phyloP scores from a whole-genome alignment of 2,329 filamentous ascomycete genomes.

The Coniochaeta hoffmannii region DNA sequence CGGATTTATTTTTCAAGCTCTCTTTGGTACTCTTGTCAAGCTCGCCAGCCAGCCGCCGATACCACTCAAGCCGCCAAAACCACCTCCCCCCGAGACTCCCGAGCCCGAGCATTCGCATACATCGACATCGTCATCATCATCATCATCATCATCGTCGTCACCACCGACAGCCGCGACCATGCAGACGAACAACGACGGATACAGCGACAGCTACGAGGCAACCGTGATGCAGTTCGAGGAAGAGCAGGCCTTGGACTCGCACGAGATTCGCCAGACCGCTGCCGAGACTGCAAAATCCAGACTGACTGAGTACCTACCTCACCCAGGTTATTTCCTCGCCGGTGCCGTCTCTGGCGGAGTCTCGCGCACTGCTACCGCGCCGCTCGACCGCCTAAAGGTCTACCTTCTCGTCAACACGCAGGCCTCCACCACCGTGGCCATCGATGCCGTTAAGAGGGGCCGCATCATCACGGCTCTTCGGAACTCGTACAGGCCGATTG shows the following conservation, averaged over 20 bases:
- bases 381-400: slow-evolving; percentile 93
- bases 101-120: slow-evolving; percentile 13
- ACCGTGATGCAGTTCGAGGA: slow-evolving; percentile 9
- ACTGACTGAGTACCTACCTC: slow-evolving; percentile 65
- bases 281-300: slow-evolving; percentile 33
- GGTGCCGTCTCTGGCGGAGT: slow-evolving; percentile 91
- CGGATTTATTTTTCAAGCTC: slow-evolving; percentile 60
- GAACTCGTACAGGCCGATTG: slow-evolving; percentile 61
- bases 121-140: slow-evolving; percentile 9
- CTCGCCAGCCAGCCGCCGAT: slow-evolving; percentile 37
- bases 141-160: slow-evolving; percentile 5
- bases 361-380: slow-evolving; percentile 90
- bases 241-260: slow-evolving; percentile 11
- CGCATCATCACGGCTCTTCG: slow-evolving; percentile 56
- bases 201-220: not conserved
- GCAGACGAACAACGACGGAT: not conserved
- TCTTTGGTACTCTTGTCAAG: slow-evolving; percentile 70
- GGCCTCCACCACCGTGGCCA: slow-evolving; percentile 47
- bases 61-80: slow-evolving; percentile 6
- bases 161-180: slow-evolving; percentile 1
- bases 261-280: slow-evolving; percentile 19
- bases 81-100: slow-evolving; percentile 21
- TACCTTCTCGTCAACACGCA: slow-evolving; percentile 90
- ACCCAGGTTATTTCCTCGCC: slow-evolving; percentile 96
- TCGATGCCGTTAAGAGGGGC: slow-evolving; percentile 63